Evolutionary conservation across 768 basidiomycete genomes (phyloP), one percentile per base, ranked within the genome.

Genomic region (Phylloporus sp.): DNA sequence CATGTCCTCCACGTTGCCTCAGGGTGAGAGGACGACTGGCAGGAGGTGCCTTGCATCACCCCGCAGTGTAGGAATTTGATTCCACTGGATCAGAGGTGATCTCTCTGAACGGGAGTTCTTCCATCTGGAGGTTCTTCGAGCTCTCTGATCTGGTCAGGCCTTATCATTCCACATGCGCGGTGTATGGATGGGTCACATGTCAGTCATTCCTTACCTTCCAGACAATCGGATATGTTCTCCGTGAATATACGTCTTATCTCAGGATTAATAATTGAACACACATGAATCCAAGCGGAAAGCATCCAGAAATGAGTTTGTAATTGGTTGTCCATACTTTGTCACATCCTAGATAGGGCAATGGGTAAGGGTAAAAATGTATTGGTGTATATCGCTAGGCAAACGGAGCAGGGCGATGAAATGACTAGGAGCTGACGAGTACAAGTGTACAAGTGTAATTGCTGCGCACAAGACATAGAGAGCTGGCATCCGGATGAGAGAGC

Each of bases 371-470:
- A 50, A 28, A 45, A 49, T 59, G 54, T 64, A 52, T 55, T n/a
- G 43, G 47, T 56, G 63, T 56, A 54, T 24, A 62, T 54, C 48
- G 29, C 50, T 63, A 53, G 38, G 50, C 56, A 53, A 59, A 49
- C 59, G 57, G 55, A 22, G 54, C 26, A 45, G 41, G 40, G 51
- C 5, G 50, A 45, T 59, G 57, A 44, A 47, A 43, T 50, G 20
- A 55, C 51, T 29, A 39, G 40, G 31, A 56, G 50, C 29, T 54
- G 54, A 57, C 57, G 50, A 45, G 47, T 59, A 61, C 57, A 64
- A 47, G 52, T 49, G 47, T 59, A 61, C 57, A 64, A 47, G 52
- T 49, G 57, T 55, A 50, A 49, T 55, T 55, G 54, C 38, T 61
- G 55, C 54, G 55, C 55, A 63, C 44, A 48, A 53, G 24, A 57